These are phyloP conservation scores for Ilex aquifolium DNA, from an alignment of 257 asterid genomes.

Conservation along the genomic window DNA sequence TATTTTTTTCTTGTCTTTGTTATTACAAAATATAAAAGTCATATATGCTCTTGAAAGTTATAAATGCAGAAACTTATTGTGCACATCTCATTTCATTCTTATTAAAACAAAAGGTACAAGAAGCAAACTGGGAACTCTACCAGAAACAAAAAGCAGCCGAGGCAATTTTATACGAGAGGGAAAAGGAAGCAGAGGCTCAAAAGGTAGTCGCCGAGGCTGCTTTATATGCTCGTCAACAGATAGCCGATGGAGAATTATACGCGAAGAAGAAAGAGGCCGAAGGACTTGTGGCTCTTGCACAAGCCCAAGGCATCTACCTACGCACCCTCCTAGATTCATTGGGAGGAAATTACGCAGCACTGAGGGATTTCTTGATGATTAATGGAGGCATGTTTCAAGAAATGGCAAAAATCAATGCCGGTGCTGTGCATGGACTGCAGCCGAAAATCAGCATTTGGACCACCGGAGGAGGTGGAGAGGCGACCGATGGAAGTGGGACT, in stretches of 20 bases:
- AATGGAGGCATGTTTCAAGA: slow-evolving; percentile 48
- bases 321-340: slow-evolving; percentile 37
- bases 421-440: slow-evolving; percentile 49
- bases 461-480: slow-evolving; percentile 14
- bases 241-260: slow-evolving; percentile 45
- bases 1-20: too few relatives aligned
- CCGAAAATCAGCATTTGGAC: slow-evolving; percentile 74
- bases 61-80: too few relatives aligned
- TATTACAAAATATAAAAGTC: too few relatives aligned
- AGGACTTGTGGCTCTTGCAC: slow-evolving; percentile 50
- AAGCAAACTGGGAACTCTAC: slow-evolving; percentile 67
- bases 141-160: slow-evolving; percentile 57
- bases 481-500: not conserved
- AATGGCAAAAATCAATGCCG: slow-evolving; percentile 52
- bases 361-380: slow-evolving; percentile 61
- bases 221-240: slow-evolving; percentile 31
- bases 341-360: slow-evolving; percentile 49
- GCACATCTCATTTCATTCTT: not conserved
- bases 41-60: too few relatives aligned
- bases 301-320: slow-evolving; percentile 56
- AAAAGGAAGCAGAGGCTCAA: slow-evolving; percentile 48
- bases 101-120: slow-evolving; percentile 37
- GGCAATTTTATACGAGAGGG: slow-evolving; percentile 48
- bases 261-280: slow-evolving; percentile 62
- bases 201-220: slow-evolving; percentile 52